Evolutionary conservation across 2,329 filamentous ascomycete species (phyloP).

Genomic region (Ceratocystis huliohia): DNA sequence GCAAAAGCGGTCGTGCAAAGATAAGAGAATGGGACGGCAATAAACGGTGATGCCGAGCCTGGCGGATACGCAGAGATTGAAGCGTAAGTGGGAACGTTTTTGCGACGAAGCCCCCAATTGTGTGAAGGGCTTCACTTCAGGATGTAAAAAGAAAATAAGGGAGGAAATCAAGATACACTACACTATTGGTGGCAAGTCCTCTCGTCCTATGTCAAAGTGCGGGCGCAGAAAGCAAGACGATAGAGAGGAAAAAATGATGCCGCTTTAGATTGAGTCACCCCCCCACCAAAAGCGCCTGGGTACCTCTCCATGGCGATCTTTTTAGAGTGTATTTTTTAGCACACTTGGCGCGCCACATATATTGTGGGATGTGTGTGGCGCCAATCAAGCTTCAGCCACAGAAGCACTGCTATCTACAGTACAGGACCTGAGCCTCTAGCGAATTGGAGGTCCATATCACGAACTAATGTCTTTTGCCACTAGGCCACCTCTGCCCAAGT

Average conservation of each 20-base stretch:
- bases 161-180: neutral
- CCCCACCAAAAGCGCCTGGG: neutral
- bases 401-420: neutral
- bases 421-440: neutral
- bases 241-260: neutral
- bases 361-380: neutral
- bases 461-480: neutral
- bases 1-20: constrained; percentile 8
- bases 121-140: constrained; percentile 16
- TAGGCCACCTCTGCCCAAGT: too few relatives aligned
- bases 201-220: neutral
- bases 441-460: too few relatives aligned
- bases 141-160: neutral
- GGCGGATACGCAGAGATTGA: constrained; percentile 17
- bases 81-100: constrained; percentile 21
- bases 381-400: neutral
- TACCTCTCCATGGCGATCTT: neutral
- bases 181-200: neutral
- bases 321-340: constrained; percentile 7
- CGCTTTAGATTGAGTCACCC: constrained; percentile 12
- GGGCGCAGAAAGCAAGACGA: neutral
- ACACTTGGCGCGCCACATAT: constrained; percentile 3
- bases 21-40: constrained; percentile 1
- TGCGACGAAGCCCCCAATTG: constrained; percentile 18
- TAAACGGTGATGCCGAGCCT: constrained; percentile 16